phyloP scores from a whole-genome alignment of 2,329 filamentous ascomycete species.

The Verticillium albo-atrum region DNA sequence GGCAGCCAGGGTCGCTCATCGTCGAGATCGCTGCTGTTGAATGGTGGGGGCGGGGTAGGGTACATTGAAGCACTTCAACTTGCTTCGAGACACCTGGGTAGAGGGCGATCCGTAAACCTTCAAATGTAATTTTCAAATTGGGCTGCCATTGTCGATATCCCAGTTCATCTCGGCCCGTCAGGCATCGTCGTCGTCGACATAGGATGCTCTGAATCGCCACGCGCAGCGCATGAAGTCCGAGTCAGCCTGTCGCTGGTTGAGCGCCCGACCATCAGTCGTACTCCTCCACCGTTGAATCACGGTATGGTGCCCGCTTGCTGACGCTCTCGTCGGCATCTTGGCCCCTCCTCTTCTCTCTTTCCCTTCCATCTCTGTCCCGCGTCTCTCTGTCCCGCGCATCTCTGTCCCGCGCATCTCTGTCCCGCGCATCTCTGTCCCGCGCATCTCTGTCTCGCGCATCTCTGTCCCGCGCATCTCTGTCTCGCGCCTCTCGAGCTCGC shows the following conservation, averaged over 20 bases:
- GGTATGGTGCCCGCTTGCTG: not conserved
- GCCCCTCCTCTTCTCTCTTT: not conserved
- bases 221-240: not conserved
- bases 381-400: not conserved
- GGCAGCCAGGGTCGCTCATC: conserved; percentile 22
- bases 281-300: not conserved
- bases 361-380: not conserved
- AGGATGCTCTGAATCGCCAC: not conserved
- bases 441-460: too few relatives aligned
- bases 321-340: not conserved
- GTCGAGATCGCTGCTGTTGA: conserved; percentile 26
- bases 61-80: not conserved
- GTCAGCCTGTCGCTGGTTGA: not conserved
- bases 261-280: too few relatives aligned
- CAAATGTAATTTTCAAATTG: not conserved
- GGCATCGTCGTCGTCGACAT: not conserved
- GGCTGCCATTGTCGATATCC: not conserved
- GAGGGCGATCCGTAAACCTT: too few relatives aligned
- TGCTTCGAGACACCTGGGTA: too few relatives aligned
- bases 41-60: not conserved
- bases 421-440: not conserved
- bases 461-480: not conserved
- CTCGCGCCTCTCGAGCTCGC: not conserved
- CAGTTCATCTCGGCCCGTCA: not conserved
- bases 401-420: not conserved